phyloP scores from a whole-genome alignment of 805 yeast species.

The Sungouiozyma ichnusensis region DNA sequence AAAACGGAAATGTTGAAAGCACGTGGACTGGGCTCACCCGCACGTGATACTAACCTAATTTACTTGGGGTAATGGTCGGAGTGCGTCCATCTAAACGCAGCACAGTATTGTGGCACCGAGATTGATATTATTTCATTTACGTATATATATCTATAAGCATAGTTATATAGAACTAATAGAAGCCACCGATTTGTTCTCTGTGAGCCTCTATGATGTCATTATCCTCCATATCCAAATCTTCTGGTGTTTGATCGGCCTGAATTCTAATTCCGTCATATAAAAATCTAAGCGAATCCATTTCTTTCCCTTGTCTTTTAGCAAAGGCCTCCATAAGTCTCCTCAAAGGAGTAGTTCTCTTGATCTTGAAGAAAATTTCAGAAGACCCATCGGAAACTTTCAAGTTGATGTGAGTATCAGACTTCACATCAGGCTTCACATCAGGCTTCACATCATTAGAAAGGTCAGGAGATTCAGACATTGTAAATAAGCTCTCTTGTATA shows the following conservation, averaged over 20 bases:
- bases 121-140: neutral
- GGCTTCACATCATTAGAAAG: constrained; percentile 26
- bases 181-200: constrained; percentile 79
- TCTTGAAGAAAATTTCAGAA: constrained; percentile 91
- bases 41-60: too few relatives aligned
- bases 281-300: constrained; percentile 71
- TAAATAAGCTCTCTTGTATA: neutral
- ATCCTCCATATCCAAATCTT: constrained; percentile 84
- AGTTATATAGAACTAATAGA: neutral
- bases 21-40: too few relatives aligned
- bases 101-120: neutral
- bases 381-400: constrained; percentile 89
- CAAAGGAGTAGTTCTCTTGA: constrained; percentile 84
- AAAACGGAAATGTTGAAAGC: too few relatives aligned
- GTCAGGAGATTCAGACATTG: constrained; percentile 21
- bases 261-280: constrained; percentile 90
- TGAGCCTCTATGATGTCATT: constrained; percentile 96
- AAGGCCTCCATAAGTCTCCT: constrained; percentile 95
- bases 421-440: constrained; percentile 40
- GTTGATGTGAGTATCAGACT: constrained; percentile 77
- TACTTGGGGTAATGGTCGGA: too few relatives aligned
- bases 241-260: constrained; percentile 83
- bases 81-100: too few relatives aligned
- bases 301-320: constrained; percentile 94
- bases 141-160: neutral